These are phyloP conservation scores for Selaginella tamariscina DNA, from an alignment of 75 land plant genomes.

Conservation along the genomic window DNA sequence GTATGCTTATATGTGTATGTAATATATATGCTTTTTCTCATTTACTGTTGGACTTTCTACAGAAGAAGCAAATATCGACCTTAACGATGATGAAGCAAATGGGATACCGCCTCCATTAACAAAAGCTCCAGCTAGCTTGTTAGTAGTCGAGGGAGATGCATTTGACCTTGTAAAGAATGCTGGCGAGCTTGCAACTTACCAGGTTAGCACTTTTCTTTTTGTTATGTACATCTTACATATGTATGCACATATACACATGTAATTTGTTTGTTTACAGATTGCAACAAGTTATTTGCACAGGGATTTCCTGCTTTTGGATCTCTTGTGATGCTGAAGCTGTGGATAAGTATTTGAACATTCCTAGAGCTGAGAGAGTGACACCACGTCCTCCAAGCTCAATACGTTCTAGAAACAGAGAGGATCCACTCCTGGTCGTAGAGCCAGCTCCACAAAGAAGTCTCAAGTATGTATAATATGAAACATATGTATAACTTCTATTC, in stretches of 20 bases:
- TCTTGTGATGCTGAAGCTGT: conserved; percentile 66
- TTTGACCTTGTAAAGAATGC: conserved; percentile 44
- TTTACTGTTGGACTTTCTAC: conserved; percentile 15
- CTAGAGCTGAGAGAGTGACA: conserved; percentile 5
- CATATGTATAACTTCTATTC: too few relatives aligned
- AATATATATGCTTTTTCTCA: too few relatives aligned
- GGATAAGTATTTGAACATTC: conserved; percentile 35
- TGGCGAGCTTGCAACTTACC: conserved; percentile 65
- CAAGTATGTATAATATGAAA: too few relatives aligned
- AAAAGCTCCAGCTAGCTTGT: conserved; percentile 57
- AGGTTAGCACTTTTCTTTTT: conserved; percentile 32
- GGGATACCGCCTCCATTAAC: conserved; percentile 18
- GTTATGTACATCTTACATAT: not conserved
- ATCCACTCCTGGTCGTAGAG: conserved; percentile 37
- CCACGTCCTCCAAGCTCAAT: conserved; percentile 23
- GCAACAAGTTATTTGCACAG: conserved; percentile 60
- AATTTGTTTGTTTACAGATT: conserved; percentile 35
- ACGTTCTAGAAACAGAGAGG: conserved; percentile 17
- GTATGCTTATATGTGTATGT: not conserved
- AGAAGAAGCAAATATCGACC: conserved; percentile 58
- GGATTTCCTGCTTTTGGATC: conserved; percentile 76
- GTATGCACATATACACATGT: not conserved
- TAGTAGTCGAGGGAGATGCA: conserved; percentile 78
- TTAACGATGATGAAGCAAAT: conserved; percentile 25
- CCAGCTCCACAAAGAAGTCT: conserved; percentile 27